phyloP scores from a whole-genome alignment of 495 filamentous ascomycete genomes.

The Penicillium bovifimosum region DNA sequence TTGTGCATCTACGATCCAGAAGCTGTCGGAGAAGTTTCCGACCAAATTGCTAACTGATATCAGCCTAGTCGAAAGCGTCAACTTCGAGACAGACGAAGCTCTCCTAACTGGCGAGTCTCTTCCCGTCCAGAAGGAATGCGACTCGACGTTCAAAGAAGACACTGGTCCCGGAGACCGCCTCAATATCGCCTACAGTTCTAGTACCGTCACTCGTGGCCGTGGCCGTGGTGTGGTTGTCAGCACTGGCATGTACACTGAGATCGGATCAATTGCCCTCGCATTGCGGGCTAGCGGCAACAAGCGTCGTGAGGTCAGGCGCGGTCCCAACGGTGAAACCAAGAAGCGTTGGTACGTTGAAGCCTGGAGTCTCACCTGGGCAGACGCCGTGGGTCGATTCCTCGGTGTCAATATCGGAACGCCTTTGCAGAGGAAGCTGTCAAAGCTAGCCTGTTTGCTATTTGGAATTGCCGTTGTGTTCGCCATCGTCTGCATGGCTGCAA shows the following conservation, averaged over 20 bases:
- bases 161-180: conserved; percentile 58
- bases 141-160: conserved; percentile 71
- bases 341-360: conserved; percentile 56
- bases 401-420: conserved; percentile 58
- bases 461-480: conserved; percentile 52
- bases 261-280: conserved; percentile 56
- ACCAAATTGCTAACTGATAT: neutral
- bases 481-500: conserved; percentile 53
- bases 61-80: conserved; percentile 48
- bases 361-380: conserved; percentile 49
- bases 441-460: conserved; percentile 58
- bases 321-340: conserved; percentile 39
- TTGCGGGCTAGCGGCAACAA: conserved; percentile 35
- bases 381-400: conserved; percentile 59
- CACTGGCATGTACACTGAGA: conserved; percentile 55
- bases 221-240: conserved; percentile 74
- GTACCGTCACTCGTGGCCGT: conserved; percentile 75
- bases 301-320: conserved; percentile 42
- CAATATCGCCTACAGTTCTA: conserved; percentile 42
- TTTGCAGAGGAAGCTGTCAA: conserved; percentile 54
- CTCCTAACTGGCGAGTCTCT: conserved; percentile 67
- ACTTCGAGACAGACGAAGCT: conserved; percentile 63
- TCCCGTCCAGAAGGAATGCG: conserved; percentile 39
- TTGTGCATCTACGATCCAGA: conserved; percentile 22
- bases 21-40: conserved; percentile 55